A percentile compares a stretch with the other conserved stretches of the same genome.
phyloP scores from a whole-genome alignment of 2,329 filamentous ascomycete species.

The Monosporascus sp. region DNA sequence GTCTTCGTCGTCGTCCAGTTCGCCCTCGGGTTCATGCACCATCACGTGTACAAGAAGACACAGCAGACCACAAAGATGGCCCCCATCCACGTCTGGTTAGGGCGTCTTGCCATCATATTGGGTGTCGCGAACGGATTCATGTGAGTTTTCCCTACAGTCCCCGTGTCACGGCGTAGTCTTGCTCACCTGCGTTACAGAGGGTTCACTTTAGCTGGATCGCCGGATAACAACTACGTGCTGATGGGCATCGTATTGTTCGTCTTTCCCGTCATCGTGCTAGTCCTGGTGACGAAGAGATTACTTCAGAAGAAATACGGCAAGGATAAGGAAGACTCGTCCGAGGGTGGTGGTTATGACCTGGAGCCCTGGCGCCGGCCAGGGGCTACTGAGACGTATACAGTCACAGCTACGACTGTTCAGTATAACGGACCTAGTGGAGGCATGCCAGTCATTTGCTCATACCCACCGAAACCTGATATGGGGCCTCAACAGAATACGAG shows the following conservation, averaged over 20 bases:
- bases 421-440: neutral
- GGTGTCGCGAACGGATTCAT: constrained; percentile 54
- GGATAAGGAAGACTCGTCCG: constrained; percentile 20
- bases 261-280: constrained; percentile 33
- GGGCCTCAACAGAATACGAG: constrained; percentile 1
- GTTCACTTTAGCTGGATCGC: constrained; percentile 50
- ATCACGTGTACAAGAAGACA: constrained; percentile 47
- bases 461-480: neutral
- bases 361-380: constrained; percentile 16
- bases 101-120: constrained; percentile 47
- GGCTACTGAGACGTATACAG: too few species aligned
- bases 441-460: neutral
- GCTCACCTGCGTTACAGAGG: constrained; percentile 34
- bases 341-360: constrained; percentile 20
- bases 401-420: neutral
- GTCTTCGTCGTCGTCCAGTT: constrained; percentile 49
- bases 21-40: constrained; percentile 50
- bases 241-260: constrained; percentile 42
- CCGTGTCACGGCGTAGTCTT: neutral
- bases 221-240: constrained; percentile 43
- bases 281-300: constrained; percentile 32
- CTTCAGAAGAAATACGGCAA: constrained; percentile 24
- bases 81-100: constrained; percentile 53
- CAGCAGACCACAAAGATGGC: constrained; percentile 44
- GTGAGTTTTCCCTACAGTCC: constrained; percentile 30